A percentile compares a stretch with the other conserved stretches of the same genome.
Conservation (phyloP, 2,329 filamentous ascomycete genomes). For the Aspergillus awamori region DNA sequence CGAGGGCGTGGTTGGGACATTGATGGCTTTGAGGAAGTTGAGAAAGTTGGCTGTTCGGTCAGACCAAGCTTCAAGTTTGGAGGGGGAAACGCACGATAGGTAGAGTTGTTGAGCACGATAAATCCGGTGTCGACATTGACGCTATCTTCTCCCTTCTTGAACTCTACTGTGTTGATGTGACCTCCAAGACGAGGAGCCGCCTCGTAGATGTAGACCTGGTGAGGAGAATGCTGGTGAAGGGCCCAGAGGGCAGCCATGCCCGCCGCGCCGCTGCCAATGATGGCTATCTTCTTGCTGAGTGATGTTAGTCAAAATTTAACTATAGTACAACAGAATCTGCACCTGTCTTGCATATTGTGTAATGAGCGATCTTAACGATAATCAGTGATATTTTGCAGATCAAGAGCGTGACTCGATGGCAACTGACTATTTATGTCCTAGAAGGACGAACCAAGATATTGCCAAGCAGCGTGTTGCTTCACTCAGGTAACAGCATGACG, state of each 20-base stretch:
- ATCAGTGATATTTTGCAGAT: background rate
- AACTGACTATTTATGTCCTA: background rate
- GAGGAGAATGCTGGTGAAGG: constrained; percentile 5
- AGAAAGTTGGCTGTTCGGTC: constrained; percentile 7
- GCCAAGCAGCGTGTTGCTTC: background rate
- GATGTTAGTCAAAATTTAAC: background rate
- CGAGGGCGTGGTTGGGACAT: constrained; percentile 4
- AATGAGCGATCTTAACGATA: background rate
- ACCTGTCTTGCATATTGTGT: background rate
- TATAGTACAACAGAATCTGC: too few species aligned
- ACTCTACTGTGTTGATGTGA: constrained; percentile 8
- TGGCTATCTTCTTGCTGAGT: constrained; percentile 1
- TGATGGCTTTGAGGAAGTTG: background rate
- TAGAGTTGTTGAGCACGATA: constrained; percentile 9
- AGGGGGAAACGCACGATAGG: constrained; percentile 1
- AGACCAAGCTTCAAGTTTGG: background rate
- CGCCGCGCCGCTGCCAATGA: constrained; percentile 9
- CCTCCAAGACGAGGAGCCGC: constrained; percentile 6
- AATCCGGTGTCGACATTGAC: constrained; percentile 12
- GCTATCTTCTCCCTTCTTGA: background rate
- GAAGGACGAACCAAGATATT: too few species aligned
- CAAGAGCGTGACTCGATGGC: background rate
- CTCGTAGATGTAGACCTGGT: constrained; percentile 9
- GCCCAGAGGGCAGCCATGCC: constrained; percentile 10
- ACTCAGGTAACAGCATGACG: background rate